phyloP scores from a whole-genome alignment of 768 basidiomycete genomes.

The Lentinula aciculospora region DNA sequence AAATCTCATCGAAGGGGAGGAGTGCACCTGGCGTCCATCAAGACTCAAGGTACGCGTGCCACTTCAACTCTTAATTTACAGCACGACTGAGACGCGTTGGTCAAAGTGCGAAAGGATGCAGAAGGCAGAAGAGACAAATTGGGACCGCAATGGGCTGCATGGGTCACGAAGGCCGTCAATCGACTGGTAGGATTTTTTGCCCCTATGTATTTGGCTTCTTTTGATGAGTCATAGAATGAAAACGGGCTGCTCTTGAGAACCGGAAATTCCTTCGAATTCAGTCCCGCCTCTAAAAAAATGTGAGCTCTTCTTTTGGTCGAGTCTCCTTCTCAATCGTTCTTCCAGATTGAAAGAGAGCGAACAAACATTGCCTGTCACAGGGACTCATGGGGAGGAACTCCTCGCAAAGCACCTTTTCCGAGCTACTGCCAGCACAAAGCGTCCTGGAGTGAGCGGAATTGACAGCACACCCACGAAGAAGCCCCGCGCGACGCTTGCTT shows the following conservation, averaged over 20 bases:
- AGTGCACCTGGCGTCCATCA: neutral
- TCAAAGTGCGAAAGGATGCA: neutral
- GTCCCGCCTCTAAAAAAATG: neutral
- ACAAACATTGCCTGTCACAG: neutral
- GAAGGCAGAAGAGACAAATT: neutral
- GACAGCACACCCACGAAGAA: neutral
- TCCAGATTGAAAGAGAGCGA: neutral
- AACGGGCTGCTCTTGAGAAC: neutral
- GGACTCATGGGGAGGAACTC: neutral
- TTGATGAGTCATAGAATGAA: neutral
- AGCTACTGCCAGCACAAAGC: neutral
- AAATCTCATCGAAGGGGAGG: neutral
- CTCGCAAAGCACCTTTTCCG: neutral
- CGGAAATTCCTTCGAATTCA: neutral
- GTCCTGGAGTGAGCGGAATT: neutral
- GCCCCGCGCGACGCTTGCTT: neutral
- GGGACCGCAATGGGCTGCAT: neutral
- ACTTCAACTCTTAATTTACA: neutral
- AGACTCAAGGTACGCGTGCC: neutral
- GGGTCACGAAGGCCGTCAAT: neutral
- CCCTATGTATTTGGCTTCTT: too few species aligned
- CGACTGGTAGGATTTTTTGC: neutral
- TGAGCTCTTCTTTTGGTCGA: neutral
- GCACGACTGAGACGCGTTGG: neutral
- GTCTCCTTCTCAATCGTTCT: neutral